Base-by-base conservation (phyloP, 2,329 filamentous ascomycete species). In the Arthrobotrys conoides region DNA sequence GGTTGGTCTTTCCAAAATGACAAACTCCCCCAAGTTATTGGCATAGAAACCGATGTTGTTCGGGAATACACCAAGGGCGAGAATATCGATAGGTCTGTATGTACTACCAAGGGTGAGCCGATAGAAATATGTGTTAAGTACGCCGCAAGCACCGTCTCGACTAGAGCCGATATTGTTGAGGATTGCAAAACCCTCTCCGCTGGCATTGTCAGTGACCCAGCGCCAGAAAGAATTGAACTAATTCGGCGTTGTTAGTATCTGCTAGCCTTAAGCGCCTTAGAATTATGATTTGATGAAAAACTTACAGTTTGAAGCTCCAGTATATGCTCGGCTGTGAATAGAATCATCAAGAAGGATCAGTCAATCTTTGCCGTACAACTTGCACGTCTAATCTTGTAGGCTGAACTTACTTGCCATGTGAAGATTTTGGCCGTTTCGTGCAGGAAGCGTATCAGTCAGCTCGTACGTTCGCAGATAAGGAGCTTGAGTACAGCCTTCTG, bases 1-100 rank as follows among this genome's bases (percentile, higher is more conserved):
- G 20, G 57, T 65, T 16, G 41, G 30, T 10, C 36, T 71, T 71
- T 71, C 69, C n/a, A 71, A 46, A 46, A 71, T 46, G 36, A 71
- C 57, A 48, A 71, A 71, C 59, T 71, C 69, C 18, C 10, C 69
- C 14, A 53, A 9, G 48, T 71, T 71, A 46, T 65, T 71, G 27
- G 55, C 55, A 53, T 63, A 46, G 46, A 33, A 57, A 22, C 30
- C n/a, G 46, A 71, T 57, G 48, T 71, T 57, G 69, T 41, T 71
- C 33, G 69, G 69, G 69, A 55, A 71, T 57, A 57, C 48, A 65
- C 69, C 69, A 65, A 71, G 69, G 20, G 69, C 46, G 33, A 71
- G 69, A 71, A 71, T 30, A 36, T 27, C 41, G 59, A 71, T 57
- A 57, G 69, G 69, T n/a, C 57, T 64, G 38, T 65, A 65, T 2